Evolutionary conservation across 495 filamentous ascomycete genomes (phyloP).

Genomic region (Podospora pseudoanserina): DNA sequence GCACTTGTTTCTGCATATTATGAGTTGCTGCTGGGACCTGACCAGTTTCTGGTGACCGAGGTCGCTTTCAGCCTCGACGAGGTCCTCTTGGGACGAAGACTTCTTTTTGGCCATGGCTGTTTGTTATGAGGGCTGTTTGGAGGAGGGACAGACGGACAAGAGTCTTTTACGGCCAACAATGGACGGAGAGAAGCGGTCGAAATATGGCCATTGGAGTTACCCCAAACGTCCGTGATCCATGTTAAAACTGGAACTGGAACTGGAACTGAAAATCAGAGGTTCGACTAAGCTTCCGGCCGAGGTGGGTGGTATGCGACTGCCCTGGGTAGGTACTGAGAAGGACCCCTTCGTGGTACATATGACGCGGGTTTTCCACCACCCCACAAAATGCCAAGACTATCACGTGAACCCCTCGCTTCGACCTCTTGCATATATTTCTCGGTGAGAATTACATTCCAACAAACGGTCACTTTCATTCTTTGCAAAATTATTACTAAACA

Average conservation of each 20-base stretch:
- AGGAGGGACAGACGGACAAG: not conserved
- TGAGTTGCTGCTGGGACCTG: constrained; percentile 8
- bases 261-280: not conserved
- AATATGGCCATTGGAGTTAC: not conserved
- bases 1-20: constrained; percentile 24
- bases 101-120: not conserved
- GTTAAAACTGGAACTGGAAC: not conserved
- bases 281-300: not conserved
- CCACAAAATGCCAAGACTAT: not conserved
- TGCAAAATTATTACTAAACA: not conserved
- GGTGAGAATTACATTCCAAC: not conserved
- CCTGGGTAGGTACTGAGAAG: not conserved
- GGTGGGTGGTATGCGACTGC: not conserved
- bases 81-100: not conserved
- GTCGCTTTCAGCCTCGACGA: not conserved
- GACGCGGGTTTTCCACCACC: not conserved
- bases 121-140: not conserved
- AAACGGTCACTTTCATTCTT: not conserved
- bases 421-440: not conserved
- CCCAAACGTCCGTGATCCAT: not conserved
- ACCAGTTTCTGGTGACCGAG: constrained; percentile 8
- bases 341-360: not conserved
- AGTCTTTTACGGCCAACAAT: not conserved
- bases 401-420: not conserved
- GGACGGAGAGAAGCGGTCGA: not conserved